phyloP scores from a whole-genome alignment of 2,329 filamentous ascomycete species.

The Verticillium isaacii region DNA sequence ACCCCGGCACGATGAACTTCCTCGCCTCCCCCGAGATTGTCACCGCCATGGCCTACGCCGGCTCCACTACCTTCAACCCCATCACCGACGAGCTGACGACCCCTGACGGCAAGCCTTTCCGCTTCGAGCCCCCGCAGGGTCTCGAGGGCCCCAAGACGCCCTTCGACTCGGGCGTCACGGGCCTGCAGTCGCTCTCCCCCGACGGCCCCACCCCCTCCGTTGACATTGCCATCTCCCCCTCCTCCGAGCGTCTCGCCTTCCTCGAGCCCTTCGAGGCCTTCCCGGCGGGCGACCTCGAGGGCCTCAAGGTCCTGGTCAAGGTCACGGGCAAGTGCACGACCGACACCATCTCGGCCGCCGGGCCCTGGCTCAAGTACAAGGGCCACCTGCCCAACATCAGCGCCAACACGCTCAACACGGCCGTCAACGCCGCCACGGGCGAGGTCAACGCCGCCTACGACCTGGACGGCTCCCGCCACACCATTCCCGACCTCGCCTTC shows the following conservation, averaged over 20 bases:
- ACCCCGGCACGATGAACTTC: slow-evolving; percentile 97
- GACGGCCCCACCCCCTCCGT: slow-evolving; percentile 52
- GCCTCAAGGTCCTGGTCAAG: slow-evolving; percentile 87
- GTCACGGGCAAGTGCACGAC: slow-evolving; percentile 97
- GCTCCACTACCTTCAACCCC: slow-evolving; percentile 92
- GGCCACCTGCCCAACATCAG: slow-evolving; percentile 97
- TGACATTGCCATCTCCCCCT: slow-evolving; percentile 73
- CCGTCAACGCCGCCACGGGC: slow-evolving; percentile 84
- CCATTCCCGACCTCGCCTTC: slow-evolving; percentile 83
- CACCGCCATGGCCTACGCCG: slow-evolving; percentile 91
- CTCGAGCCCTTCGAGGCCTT: slow-evolving; percentile 89
- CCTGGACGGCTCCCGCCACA: slow-evolving; percentile 64
- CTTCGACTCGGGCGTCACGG: slow-evolving; percentile 74
- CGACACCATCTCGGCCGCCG: slow-evolving; percentile 95
- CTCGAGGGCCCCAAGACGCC: slow-evolving; percentile 54
- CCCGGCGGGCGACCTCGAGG: slow-evolving; percentile 67
- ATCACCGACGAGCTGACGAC: slow-evolving; percentile 81
- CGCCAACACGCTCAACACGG: slow-evolving; percentile 94
- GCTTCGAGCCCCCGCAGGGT: slow-evolving; percentile 76
- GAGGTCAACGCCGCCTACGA: slow-evolving; percentile 94
- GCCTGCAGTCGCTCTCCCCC: slow-evolving; percentile 70
- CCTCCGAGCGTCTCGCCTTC: slow-evolving; percentile 84
- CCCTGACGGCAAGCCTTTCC: slow-evolving; percentile 75
- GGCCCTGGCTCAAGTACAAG: slow-evolving; percentile 99
- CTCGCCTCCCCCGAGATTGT: slow-evolving; percentile 94